Evolutionary conservation across 2,329 filamentous ascomycete genomes (phyloP), one percentile per base, ranked within the genome.

Genomic region (Mycosphaerella sp.): DNA sequence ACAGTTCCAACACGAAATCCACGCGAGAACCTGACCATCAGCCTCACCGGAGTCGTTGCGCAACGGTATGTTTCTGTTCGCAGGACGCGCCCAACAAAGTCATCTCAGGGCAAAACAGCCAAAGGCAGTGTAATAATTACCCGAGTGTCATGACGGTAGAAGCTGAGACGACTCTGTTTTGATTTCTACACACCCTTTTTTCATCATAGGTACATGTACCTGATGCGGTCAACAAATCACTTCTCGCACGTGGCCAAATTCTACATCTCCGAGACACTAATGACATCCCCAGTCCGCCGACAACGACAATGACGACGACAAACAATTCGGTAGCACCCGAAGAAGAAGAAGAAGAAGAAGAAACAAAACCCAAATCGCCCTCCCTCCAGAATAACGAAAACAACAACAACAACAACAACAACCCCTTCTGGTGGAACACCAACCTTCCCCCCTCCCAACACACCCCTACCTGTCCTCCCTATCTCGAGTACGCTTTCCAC

Each of bases 341-440:
- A 17, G 14, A 17, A 17, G 14, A 17, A 17, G 14, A 17, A 17
- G 14, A 17, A 17, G 14, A 17, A 26, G 12, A 23, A 53, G 31
- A 31, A 10, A 55, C 3, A 46, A 31, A 17, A 36, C 38, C 21
- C 21, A 44, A 34, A 11, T 34, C 32, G 11, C 1, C 32, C 32
- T 7, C 32, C 6, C 32, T 11, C 6, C 11, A 34, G 14, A 17
- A 17, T 17, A 34, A 42, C n/a, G n/a, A n/a, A n/a, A n/a, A n/a
- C 47, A 17, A 42, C 26, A 54, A 39, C 34, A 9, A 55, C 4
- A 46, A 31, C 34, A 42, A 40, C n/a, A 34, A 44, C 52, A 29
- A 26, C 26, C 48, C 86, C 0, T 95, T 86, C 74, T 95, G 90
- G 90, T 95, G 90, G 90, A 85, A 92, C 59, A 78, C 86, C 70